Evolutionary conservation across 1,284 basidiomycete species (phyloP).

Genomic region (Pulveroboletus sp.): DNA sequence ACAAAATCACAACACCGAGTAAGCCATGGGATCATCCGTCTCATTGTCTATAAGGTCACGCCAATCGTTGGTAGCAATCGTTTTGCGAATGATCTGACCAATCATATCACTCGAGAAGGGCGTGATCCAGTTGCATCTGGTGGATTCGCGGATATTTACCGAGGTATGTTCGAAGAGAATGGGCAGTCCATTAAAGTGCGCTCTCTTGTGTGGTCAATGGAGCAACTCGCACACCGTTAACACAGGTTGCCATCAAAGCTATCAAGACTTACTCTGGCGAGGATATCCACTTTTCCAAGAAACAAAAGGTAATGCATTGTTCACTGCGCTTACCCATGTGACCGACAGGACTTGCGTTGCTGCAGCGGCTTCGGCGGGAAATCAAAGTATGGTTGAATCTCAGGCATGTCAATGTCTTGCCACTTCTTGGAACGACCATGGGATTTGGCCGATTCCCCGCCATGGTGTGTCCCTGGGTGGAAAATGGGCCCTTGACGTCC

Average conservation of each 20-base stretch:
- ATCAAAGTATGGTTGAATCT: slow-evolving; percentile 28
- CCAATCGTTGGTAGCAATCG: background rate
- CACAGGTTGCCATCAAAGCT: slow-evolving; percentile 28
- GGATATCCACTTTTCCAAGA: background rate
- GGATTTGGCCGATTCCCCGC: slow-evolving; percentile 28
- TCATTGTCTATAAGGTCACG: background rate
- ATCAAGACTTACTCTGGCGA: slow-evolving; percentile 13
- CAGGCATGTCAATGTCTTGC: slow-evolving; percentile 26
- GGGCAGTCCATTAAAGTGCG: slow-evolving; percentile 22
- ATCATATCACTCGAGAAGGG: slow-evolving; percentile 4
- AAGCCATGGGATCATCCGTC: background rate
- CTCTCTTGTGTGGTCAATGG: background rate
- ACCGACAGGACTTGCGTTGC: no score
- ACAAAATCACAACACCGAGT: background rate
- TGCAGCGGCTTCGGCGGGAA: slow-evolving; percentile 31
- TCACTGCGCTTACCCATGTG: background rate
- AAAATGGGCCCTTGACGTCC: slow-evolving; percentile 23
- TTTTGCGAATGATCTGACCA: slow-evolving; percentile 11
- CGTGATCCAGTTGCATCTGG: slow-evolving; percentile 13
- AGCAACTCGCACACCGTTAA: background rate
- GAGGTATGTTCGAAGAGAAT: slow-evolving; percentile 20
- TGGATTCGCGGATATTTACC: slow-evolving; percentile 23
- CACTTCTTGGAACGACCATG: slow-evolving; percentile 28
- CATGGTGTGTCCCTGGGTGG: slow-evolving; percentile 34
- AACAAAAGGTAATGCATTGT: slow-evolving; percentile 12